Evolutionary conservation across 345 rosid genomes (phyloP).

Genomic region (Eucalyptus sp.): DNA sequence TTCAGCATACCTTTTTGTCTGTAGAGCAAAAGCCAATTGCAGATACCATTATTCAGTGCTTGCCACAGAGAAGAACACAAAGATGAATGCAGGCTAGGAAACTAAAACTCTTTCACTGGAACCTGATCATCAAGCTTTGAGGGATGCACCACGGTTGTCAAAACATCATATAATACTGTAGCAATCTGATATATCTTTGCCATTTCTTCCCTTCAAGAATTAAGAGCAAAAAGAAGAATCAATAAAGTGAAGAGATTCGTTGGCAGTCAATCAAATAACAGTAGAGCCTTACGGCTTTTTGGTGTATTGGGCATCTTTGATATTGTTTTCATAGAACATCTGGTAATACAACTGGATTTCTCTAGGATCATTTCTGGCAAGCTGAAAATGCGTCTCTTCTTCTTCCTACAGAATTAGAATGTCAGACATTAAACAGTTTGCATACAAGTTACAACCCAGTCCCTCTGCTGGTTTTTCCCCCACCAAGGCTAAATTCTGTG

Average conservation of each 20-base stretch:
- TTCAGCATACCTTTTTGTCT: conserved; percentile 48
- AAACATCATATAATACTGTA: conserved; percentile 71
- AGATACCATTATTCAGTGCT: not conserved
- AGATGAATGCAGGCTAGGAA: not conserved
- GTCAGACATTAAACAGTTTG: not conserved
- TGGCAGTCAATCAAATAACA: not conserved
- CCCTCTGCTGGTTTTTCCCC: not conserved
- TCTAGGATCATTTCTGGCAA: conserved; percentile 39
- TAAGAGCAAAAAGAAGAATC: not conserved
- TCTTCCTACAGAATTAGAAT: conserved; percentile 49
- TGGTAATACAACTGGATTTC: conserved; percentile 71
- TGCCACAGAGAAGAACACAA: not conserved
- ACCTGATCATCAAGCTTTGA: conserved; percentile 53
- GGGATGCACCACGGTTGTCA: conserved; percentile 41
- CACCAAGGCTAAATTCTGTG: not conserved
- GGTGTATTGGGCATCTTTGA: conserved; percentile 39
- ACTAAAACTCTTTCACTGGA: not conserved
- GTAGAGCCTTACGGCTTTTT: conserved; percentile 61
- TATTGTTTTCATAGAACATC: conserved; percentile 41
- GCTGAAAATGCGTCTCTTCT: conserved; percentile 16
- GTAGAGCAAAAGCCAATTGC: not conserved
- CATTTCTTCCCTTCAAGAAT: conserved; percentile 82
- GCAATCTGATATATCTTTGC: conserved; percentile 74
- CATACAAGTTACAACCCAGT: not conserved
- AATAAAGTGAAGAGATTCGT: not conserved